These are phyloP conservation scores for Mucor velutinosus DNA, from an alignment of 371 early-diverging fungal species.

Conservation along the genomic window DNA sequence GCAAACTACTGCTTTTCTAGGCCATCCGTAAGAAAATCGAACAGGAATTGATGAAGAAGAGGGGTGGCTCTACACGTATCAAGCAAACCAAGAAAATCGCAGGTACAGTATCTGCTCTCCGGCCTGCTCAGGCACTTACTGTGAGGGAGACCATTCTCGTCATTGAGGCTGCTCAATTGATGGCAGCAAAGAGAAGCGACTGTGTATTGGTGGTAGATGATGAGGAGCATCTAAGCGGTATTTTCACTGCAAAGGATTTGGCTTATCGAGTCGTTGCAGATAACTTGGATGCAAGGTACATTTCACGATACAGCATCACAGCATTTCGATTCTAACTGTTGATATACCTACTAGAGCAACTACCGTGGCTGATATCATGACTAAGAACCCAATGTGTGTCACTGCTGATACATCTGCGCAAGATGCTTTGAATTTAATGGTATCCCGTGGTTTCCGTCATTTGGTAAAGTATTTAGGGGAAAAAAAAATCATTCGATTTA, in stretches of 20 bases:
- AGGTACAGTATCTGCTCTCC: slow-evolving; percentile 92
- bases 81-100: slow-evolving; percentile 52
- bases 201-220: slow-evolving; percentile 91
- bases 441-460: slow-evolving; percentile 94
- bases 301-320: not conserved
- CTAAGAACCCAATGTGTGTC: slow-evolving; percentile 88
- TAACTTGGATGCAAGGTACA: slow-evolving; percentile 51
- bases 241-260: slow-evolving; percentile 79
- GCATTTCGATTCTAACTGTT: not conserved
- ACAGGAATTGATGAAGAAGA: slow-evolving; percentile 71
- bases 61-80: slow-evolving; percentile 39
- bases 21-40: slow-evolving; percentile 81
- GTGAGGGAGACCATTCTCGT: slow-evolving; percentile 87
- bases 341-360: slow-evolving; percentile 47
- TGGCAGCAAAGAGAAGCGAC: slow-evolving; percentile 97
- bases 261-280: slow-evolving; percentile 55
- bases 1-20: slow-evolving; percentile 29
- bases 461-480: slow-evolving; percentile 54
- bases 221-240: slow-evolving; percentile 91
- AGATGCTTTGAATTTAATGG: slow-evolving; percentile 96
- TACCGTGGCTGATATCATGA: slow-evolving; percentile 91
- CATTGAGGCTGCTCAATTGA: slow-evolving; percentile 93
- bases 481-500: slow-evolving; percentile 12
- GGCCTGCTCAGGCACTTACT: slow-evolving; percentile 90
- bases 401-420: slow-evolving; percentile 80